phyloP scores from a whole-genome alignment of 768 basidiomycete genomes.

The Lactarius deliciosus region DNA sequence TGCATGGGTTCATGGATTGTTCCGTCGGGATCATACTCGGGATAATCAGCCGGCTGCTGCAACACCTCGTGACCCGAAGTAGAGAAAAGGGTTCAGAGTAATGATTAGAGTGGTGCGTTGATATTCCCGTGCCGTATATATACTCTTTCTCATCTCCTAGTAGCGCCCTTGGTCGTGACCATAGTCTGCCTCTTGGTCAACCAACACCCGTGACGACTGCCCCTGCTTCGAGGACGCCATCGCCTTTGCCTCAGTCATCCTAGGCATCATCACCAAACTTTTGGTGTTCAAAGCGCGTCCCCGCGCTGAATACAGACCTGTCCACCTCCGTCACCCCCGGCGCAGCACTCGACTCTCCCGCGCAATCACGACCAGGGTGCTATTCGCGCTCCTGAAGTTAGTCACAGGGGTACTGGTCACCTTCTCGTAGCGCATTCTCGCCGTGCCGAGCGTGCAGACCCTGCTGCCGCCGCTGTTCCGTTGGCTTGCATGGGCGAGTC shows the following conservation, averaged over 20 bases:
- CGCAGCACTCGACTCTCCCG: too few relatives aligned
- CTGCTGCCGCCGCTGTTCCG: slow-evolving; percentile 86
- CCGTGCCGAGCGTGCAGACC: slow-evolving; percentile 71
- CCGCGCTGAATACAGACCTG: slow-evolving; percentile 35
- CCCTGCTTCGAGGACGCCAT: slow-evolving; percentile 99
- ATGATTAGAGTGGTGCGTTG: slow-evolving; percentile 40
- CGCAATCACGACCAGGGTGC: slow-evolving; percentile 40
- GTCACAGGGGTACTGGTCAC: slow-evolving; percentile 73
- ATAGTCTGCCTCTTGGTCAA: slow-evolving; percentile 50
- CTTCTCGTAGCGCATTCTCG: slow-evolving; percentile 84
- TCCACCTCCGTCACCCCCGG: too few relatives aligned
- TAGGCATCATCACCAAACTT: slow-evolving; percentile 66
- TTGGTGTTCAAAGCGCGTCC: slow-evolving; percentile 56
- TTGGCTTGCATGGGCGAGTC: slow-evolving; percentile 50
- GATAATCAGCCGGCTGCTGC: slow-evolving; percentile 56
- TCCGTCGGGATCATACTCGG: slow-evolving; percentile 63
- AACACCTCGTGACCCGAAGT: slow-evolving; percentile 40
- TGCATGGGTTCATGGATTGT: slow-evolving; percentile 86
- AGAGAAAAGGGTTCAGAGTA: slow-evolving; percentile 43
- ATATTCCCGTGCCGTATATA: slow-evolving; percentile 16
- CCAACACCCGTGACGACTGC: slow-evolving; percentile 89
- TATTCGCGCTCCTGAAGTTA: slow-evolving; percentile 43
- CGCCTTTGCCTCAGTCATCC: slow-evolving; percentile 81
- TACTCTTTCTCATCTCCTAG: background rate
- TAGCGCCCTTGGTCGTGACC: slow-evolving; percentile 50